Conservation (phyloP, 2,329 filamentous ascomycete genomes). For the Nigrospora osmanthi region DNA sequence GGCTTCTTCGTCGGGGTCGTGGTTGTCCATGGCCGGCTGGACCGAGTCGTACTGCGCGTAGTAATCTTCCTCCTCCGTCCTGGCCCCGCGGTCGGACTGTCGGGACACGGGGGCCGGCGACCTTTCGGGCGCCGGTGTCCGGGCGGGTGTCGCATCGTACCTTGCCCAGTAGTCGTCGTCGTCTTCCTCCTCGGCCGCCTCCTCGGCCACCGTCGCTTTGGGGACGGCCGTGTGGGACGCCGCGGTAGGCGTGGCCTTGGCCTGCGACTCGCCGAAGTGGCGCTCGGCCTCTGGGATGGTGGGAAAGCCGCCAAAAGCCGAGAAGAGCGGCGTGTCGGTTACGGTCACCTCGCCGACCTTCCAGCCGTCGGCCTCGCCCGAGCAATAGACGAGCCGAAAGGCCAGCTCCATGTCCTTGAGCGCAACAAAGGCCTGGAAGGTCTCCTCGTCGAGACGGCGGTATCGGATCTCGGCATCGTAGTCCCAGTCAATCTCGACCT, state of each 20-base stretch:
- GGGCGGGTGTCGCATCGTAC: conserved; percentile 63
- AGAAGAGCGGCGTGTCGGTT: conserved; percentile 50
- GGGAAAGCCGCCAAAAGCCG: conserved; percentile 39
- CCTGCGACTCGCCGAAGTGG: conserved; percentile 31
- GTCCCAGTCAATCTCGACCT: conserved; percentile 67
- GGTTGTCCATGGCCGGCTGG: conserved; percentile 72
- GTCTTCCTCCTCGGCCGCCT: conserved; percentile 35
- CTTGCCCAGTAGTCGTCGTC: conserved; percentile 75
- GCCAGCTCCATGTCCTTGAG: conserved; percentile 54
- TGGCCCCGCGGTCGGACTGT: conserved; percentile 19
- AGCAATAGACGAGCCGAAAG: conserved; percentile 63
- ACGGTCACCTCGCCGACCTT: conserved; percentile 62
- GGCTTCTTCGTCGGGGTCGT: conserved; percentile 68
- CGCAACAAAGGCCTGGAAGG: conserved; percentile 59
- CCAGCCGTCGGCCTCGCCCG: conserved; percentile 61
- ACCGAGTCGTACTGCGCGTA: conserved; percentile 71
- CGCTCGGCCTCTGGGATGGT: conserved; percentile 55
- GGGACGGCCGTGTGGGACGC: not conserved
- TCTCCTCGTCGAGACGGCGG: conserved; percentile 66
- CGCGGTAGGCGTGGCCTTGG: conserved; percentile 10
- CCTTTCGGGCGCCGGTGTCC: conserved; percentile 48
- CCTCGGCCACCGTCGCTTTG: not conserved
- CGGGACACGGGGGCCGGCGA: conserved; percentile 50
- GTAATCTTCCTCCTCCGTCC: conserved; percentile 58
- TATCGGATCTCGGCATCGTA: conserved; percentile 56